Percentiles rank a stretch among this genome's conserved stretches.
These are phyloP conservation scores for Corchorus capsularis DNA, from an alignment of 345 rosid species.

Conservation along the genomic window DNA sequence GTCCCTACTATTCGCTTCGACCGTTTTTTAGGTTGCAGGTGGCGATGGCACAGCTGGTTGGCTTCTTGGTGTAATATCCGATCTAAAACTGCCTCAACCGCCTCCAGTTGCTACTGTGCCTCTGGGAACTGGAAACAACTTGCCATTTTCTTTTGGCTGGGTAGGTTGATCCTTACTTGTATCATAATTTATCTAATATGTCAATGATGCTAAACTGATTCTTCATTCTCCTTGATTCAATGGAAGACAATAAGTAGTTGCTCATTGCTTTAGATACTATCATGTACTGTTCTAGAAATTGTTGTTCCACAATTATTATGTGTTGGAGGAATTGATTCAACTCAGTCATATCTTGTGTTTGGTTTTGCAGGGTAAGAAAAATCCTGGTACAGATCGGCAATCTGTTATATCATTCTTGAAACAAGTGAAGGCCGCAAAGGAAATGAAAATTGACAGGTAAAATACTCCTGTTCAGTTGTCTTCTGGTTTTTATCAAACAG, in stretches of 20 bases:
- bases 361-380: constrained; percentile 65
- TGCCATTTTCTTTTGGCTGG: constrained; percentile 82
- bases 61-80: constrained; percentile 74
- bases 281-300: not conserved
- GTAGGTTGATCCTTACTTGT: constrained; percentile 33
- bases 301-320: not conserved
- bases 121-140: constrained; percentile 76
- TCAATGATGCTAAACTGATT: not conserved
- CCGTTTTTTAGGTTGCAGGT: constrained; percentile 63
- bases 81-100: constrained; percentile 67
- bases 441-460: constrained; percentile 76
- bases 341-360: constrained; percentile 1
- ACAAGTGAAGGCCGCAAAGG: constrained; percentile 59
- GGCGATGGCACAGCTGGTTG: constrained; percentile 84
- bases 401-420: constrained; percentile 53
- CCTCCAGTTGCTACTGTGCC: constrained; percentile 77
- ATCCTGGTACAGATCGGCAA: constrained; percentile 58
- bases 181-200: constrained; percentile 7
- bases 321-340: constrained; percentile 6
- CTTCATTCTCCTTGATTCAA: not conserved
- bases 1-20: constrained; percentile 15
- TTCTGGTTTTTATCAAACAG: not conserved
- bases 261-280: not conserved
- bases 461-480: not conserved
- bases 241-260: not conserved